Conservation (phyloP, 257 asterid species). For the Orobanche coerulescens region DNA sequence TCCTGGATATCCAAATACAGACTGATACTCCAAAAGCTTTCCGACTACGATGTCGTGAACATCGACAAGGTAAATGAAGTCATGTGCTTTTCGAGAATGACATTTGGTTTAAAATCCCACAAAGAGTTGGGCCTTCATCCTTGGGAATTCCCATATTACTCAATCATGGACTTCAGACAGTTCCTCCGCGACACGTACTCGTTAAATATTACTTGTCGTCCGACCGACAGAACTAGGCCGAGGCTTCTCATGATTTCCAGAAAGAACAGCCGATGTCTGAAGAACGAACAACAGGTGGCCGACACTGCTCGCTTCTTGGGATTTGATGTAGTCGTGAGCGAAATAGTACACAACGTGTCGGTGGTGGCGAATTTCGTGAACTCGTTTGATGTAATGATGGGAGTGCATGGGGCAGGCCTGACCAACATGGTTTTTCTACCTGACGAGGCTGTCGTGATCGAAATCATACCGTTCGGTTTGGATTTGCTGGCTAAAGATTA, state of each 20-base stretch:
- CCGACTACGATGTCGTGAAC: conserved; percentile 31
- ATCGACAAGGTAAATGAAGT: conserved; percentile 30
- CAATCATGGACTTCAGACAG: conserved; percentile 10
- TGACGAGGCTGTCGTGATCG: conserved; percentile 42
- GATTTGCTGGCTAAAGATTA: conserved; percentile 23
- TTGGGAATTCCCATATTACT: conserved; percentile 9
- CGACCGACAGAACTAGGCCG: too few relatives aligned
- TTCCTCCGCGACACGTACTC: background rate
- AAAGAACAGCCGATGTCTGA: conserved; percentile 25
- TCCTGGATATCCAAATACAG: conserved; percentile 37
- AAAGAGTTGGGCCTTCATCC: conserved; percentile 33
- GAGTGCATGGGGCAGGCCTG: conserved; percentile 71
- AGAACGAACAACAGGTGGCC: conserved; percentile 26
- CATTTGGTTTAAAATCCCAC: conserved; percentile 33
- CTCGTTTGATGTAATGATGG: conserved; percentile 48
- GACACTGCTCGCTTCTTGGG: conserved; percentile 29
- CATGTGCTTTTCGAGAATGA: conserved; percentile 22
- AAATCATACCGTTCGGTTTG: conserved; percentile 42
- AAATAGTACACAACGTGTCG: conserved; percentile 21
- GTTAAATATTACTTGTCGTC: background rate
- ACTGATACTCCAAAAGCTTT: conserved; percentile 21
- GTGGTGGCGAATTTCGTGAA: conserved; percentile 26
- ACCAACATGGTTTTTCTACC: conserved; percentile 67
- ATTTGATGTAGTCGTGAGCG: conserved; percentile 29
- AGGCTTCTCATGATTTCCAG: background rate